Evolutionary conservation across 176 grass and related monocot genomes (phyloP).

Genomic region (Ensete glaucum): DNA sequence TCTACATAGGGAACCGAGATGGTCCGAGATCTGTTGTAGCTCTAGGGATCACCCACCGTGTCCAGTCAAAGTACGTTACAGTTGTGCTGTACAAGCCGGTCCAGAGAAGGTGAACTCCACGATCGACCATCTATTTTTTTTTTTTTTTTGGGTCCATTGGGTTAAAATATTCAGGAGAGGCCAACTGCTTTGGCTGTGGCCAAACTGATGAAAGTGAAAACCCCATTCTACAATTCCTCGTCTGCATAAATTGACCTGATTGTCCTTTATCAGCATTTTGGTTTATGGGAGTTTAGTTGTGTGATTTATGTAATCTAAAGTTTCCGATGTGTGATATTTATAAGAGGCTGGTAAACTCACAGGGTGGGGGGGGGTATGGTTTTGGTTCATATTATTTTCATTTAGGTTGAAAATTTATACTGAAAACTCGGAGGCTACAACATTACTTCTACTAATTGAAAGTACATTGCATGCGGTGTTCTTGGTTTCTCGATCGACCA

Average conservation of each 20-base stretch:
- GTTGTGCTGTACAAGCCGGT: conserved; percentile 94
- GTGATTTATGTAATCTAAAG: neutral
- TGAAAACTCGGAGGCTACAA: too few relatives aligned
- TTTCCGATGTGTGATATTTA: too few relatives aligned
- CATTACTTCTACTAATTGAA: too few relatives aligned
- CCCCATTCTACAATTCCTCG: neutral
- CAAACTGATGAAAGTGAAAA: neutral
- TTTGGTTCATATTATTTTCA: too few relatives aligned
- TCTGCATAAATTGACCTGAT: neutral
- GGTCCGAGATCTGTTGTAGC: conserved; percentile 47
- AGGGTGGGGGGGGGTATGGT: too few relatives aligned
- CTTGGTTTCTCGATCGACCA: too few relatives aligned
- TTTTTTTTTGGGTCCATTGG: neutral
- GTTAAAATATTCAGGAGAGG: neutral
- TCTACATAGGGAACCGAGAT: conserved; percentile 88
- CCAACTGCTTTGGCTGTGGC: neutral
- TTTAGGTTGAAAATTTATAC: too few relatives aligned
- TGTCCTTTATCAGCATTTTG: neutral
- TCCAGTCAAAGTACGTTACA: conserved; percentile 79
- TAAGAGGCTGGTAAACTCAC: too few relatives aligned
- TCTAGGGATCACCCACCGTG: conserved; percentile 21
- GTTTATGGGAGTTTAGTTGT: neutral
- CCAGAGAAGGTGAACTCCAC: conserved; percentile 45
- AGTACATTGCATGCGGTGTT: too few relatives aligned
- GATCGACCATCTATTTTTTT: neutral